Base-by-base conservation (phyloP, 2,329 filamentous ascomycete genomes). In the Cordyceps javanica region DNA sequence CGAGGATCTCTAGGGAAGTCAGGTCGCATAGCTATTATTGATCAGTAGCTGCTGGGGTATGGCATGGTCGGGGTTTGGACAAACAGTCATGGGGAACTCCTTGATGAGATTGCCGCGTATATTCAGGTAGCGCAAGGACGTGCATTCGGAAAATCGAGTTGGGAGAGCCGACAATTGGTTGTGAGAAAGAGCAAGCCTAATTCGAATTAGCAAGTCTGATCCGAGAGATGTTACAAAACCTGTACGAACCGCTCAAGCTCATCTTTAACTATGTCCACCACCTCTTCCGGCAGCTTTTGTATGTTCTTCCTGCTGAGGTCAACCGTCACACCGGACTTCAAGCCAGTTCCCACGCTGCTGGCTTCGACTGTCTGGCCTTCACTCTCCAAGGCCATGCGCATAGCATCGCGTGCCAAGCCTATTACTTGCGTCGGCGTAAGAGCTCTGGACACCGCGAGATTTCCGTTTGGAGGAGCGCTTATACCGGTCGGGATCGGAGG, bases 1-100 rank as follows among this genome's bases (percentile, higher is more conserved):
- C 93, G 60, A 97, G 82, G 59, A 97, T 96, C 73, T 97, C 92
- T 57, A 97, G 82, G 34, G 91, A 89, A 54, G 84, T 87, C 61
- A 97, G 80, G 70, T 91, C 86, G 69, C 93, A 92, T 59, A 97
- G 83, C 91, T 96, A 68, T 23, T 38, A 23, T 46, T 32, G 51
- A 60, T 69, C 59, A 70, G 66, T 25, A 21, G 11, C 25, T 36
- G 38, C 13, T 23, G 11, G 14, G 25, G 16, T n/a, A 41, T 26
- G 57, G 55, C n/a, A 23, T 63, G 11, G 13, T 55, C 14, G 50
- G 63, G 61, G 42, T 57, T 57, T 59, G 61, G 54, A 64, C 72
- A 70, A 73, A 85, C 82, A 62, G 80, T 73, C 60, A 82, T 68
- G 4, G 82, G 82, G 58, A 85, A 85, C 64, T 85, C 82, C 60